Conservation (phyloP, 2,329 filamentous ascomycete genomes). For the Ophiostoma ulmi region DNA sequence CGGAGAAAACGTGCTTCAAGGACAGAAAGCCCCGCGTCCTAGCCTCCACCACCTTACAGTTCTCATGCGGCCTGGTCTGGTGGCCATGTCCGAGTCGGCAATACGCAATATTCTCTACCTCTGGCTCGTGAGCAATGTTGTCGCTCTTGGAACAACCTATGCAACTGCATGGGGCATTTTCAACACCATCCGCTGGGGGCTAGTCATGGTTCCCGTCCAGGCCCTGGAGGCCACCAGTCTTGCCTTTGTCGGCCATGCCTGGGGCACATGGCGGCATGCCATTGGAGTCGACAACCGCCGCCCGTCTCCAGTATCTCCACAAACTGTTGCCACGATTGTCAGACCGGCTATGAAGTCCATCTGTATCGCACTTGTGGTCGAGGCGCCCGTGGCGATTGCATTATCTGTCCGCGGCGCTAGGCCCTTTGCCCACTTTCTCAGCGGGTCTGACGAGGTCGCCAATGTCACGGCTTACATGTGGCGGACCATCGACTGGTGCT, state of each 20-base stretch:
- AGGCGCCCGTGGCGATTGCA: slow-evolving; percentile 58
- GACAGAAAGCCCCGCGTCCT: slow-evolving; percentile 30
- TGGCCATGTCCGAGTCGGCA: slow-evolving; percentile 60
- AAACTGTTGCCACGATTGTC: slow-evolving; percentile 35
- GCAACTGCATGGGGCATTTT: slow-evolving; percentile 70
- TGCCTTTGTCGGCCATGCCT: slow-evolving; percentile 61
- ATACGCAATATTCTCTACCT: slow-evolving; percentile 65
- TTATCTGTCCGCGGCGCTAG: slow-evolving; percentile 55
- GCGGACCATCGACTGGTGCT: slow-evolving; percentile 58
- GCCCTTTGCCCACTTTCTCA: slow-evolving; percentile 59
- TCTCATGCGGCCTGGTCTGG: slow-evolving; percentile 52
- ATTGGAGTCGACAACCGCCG: slow-evolving; percentile 29
- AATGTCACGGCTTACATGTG: slow-evolving; percentile 62
- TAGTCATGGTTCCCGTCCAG: slow-evolving; percentile 68
- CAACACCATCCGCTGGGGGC: slow-evolving; percentile 67
- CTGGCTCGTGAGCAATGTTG: slow-evolving; percentile 62
- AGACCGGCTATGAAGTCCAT: slow-evolving; percentile 51
- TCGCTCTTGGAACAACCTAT: slow-evolving; percentile 58
- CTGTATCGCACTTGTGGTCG: slow-evolving; percentile 50
- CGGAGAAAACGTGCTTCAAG: background rate
- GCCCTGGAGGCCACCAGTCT: slow-evolving; percentile 58
- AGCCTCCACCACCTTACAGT: slow-evolving; percentile 43
- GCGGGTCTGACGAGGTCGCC: slow-evolving; percentile 52
- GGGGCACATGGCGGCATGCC: slow-evolving; percentile 48
- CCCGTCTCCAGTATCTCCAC: slow-evolving; percentile 13